Base-by-base conservation (phyloP, 345 rosid genomes). In the Raphanus raphanistrum region DNA sequence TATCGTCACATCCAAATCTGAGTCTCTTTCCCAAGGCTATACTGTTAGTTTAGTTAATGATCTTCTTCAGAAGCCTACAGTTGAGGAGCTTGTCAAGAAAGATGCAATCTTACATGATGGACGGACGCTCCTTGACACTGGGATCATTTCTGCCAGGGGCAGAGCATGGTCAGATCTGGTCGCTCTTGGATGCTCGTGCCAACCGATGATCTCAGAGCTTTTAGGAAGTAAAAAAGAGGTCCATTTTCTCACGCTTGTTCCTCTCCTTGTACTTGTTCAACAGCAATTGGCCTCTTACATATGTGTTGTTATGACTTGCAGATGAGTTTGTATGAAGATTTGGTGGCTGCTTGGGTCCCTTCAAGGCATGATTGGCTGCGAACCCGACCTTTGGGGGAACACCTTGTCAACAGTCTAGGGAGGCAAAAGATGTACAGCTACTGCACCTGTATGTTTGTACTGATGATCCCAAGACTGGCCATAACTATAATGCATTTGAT, bases 281-380 rank as follows among this genome's bases (percentile, higher is more conserved):
- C 2, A 43, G 36, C 3, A 41, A 26, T 32, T 66, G 57, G 57
- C 55, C 31, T 66, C 57, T 33, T 78, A 45, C 27, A 32, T 25
- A 29, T 10, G 10, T 32, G 25, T 45, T 2, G 25, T 65, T 5
- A 79, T 17, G 35, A 72, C 71, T 72, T 48, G 79, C 86, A 91
- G 99, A 86, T 95, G 93, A 95, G 96, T 87, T 90, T 95, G 79
- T 95, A 95, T 83, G 99, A 95, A 84, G 99, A 95, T 85, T 82
- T 95, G 83, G 97, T 90, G 50, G 99, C 96, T 28, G 97, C 97
- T 72, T 95, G 99, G 99, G 99, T 95, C 31, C 98, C 98, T 6
- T 85, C 86, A 68, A 90, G 90, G 85, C 98, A 95, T 86, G 92
- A 85, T 61, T 92, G 99, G 98, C 83, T 95, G 68, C 76, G 75